phyloP scores from a whole-genome alignment of 495 filamentous ascomycete genomes.

The Sabuloglossum arenarium region DNA sequence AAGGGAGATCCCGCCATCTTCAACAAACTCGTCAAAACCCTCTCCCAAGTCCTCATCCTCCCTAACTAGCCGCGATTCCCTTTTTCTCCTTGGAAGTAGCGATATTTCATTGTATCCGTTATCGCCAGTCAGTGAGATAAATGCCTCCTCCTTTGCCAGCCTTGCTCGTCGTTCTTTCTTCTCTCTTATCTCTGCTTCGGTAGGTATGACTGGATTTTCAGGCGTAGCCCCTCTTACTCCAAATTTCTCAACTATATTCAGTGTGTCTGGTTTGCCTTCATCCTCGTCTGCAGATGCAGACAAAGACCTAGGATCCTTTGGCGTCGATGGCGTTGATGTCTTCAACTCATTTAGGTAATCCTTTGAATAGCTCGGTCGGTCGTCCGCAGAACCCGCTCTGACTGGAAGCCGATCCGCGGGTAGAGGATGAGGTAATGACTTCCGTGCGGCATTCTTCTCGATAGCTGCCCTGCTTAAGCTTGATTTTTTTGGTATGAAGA shows the following conservation, averaged over 20 bases:
- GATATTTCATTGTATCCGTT: constrained; percentile 22
- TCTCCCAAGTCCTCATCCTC: constrained; percentile 93
- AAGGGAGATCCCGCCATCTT: constrained; percentile 61
- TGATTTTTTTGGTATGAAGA: constrained; percentile 47
- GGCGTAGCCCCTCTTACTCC: constrained; percentile 20
- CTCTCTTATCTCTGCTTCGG: constrained; percentile 72
- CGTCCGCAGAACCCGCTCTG: constrained; percentile 30
- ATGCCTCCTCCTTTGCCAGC: constrained; percentile 59
- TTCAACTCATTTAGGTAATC: constrained; percentile 74
- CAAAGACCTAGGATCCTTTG: constrained; percentile 30
- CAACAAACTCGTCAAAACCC: constrained; percentile 81
- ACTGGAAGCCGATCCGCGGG: constrained; percentile 26
- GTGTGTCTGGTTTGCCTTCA: constrained; percentile 21
- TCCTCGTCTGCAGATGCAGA: constrained; percentile 7
- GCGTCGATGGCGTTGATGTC: constrained; percentile 59
- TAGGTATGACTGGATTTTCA: constrained; percentile 38
- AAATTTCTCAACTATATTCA: constrained; percentile 51
- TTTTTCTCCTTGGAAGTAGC: constrained; percentile 25
- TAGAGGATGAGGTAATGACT: constrained; percentile 22
- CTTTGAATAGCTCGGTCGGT: constrained; percentile 63
- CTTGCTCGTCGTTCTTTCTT: constrained; percentile 77
- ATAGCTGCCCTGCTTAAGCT: constrained; percentile 46
- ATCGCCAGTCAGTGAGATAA: constrained; percentile 46
- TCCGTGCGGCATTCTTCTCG: constrained; percentile 47
- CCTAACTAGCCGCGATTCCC: constrained; percentile 51